Evolutionary conservation across 2,329 filamentous ascomycete genomes (phyloP).

Genomic region (Ophiobolus disseminans): DNA sequence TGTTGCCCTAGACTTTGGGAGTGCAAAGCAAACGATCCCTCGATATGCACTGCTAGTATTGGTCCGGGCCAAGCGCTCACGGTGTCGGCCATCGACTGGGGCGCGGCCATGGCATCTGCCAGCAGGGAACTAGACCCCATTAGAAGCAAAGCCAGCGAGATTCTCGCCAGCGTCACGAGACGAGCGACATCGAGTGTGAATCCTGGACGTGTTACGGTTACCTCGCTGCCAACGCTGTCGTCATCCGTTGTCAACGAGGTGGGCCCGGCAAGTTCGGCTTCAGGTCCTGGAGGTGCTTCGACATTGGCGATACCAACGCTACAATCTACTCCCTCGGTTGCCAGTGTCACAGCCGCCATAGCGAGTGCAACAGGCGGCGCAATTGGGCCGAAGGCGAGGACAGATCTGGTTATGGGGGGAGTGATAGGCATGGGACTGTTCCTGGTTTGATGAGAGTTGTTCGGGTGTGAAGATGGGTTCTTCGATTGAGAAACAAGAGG

Average conservation of each 20-base stretch:
- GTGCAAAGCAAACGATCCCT: neutral
- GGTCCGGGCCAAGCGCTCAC: neutral
- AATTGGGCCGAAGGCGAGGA: neutral
- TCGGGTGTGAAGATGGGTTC: no score
- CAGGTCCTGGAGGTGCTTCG: neutral
- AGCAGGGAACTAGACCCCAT: neutral
- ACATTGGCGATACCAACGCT: neutral
- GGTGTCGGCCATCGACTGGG: neutral
- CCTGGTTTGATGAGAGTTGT: neutral
- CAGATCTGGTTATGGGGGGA: neutral
- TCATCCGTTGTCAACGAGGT: neutral
- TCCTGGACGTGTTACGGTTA: neutral
- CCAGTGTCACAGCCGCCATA: neutral
- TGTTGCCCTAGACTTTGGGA: neutral
- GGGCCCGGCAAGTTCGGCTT: neutral
- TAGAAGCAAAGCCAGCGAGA: neutral
- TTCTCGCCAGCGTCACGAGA: neutral
- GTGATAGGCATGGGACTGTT: neutral
- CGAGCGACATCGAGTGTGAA: no score
- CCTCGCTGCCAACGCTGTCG: neutral
- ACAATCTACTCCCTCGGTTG: neutral
- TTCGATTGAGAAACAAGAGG: no score
- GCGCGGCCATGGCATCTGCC: neutral
- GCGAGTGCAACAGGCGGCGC: neutral
- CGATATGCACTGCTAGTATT: neutral